These are phyloP conservation scores for Trifolium dubium DNA, from an alignment of 306 rosid genomes.

Conservation along the genomic window DNA sequence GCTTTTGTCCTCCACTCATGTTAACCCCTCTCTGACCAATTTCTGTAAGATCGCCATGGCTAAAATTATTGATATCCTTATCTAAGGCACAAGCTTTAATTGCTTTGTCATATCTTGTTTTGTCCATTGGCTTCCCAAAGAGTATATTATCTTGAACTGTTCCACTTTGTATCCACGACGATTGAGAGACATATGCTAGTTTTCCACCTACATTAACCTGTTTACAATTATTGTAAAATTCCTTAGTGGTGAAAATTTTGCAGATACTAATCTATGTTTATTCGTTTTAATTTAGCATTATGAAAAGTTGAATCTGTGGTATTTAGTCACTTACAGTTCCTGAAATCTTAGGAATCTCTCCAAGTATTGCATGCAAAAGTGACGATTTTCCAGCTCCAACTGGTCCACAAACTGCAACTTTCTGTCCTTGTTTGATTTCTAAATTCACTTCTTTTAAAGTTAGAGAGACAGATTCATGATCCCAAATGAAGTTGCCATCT, in stretches of 20 bases:
- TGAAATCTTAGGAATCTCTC: not conserved
- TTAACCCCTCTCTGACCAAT: not conserved
- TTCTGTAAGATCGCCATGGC: not conserved
- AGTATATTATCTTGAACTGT: not conserved
- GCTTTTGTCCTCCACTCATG: not conserved
- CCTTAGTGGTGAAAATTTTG: not conserved
- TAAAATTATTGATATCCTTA: not conserved
- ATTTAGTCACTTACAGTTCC: not conserved
- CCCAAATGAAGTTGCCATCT: not conserved
- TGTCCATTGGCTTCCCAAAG: not conserved
- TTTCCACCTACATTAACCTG: not conserved
- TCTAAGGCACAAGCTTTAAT: not conserved
- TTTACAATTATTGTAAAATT: not conserved
- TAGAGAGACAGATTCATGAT: not conserved
- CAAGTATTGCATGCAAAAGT: not conserved
- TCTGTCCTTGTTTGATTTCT: not conserved
- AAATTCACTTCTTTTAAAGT: not conserved
- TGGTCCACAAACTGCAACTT: not conserved
- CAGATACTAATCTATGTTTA: not conserved
- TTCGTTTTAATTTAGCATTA: not conserved
- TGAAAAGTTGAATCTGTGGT: not conserved
- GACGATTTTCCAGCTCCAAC: constrained; percentile 1
- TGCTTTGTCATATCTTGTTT: not conserved
- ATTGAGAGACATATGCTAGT: not conserved
- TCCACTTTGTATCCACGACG: not conserved